Base-by-base conservation (phyloP, 1,139 yeast species). In the Oligophagozyma castellii region DNA sequence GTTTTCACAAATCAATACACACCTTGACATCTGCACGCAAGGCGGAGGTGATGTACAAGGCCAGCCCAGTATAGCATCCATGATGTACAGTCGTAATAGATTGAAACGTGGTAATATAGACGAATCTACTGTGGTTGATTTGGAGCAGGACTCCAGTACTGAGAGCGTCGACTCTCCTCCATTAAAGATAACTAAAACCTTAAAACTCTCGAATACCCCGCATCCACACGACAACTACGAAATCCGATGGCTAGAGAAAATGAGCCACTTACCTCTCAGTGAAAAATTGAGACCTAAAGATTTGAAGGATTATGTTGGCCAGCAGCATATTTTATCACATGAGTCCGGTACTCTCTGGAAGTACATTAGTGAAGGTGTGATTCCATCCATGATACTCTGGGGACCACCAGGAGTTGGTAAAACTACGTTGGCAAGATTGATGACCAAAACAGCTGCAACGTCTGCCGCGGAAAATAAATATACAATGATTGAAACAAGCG, bases 331-430 rank as follows among this genome's bases (percentile, higher is more conserved):
- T 4, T 55, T 89, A 11, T 70, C 89, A 2, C 93, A 93, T 0
- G 62, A 65, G 5, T 59, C 67, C 12, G 96, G 95, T 1, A 56
- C 83, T 1, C 54, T 92, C 11, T 61, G 80, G 24, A 73, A 76
- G 27, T 74, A 81, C 32, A 68, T 89, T 2, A 63, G 65, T 18
- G 48, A 49, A 14, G 77, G 72, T 24, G 58, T 56, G 38, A 69
- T 73, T 2, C 96, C 96, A 0, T 84, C 95, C 0, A 68, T 89
- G 60, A 72, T 89, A 5, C 58, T 89, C 10, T 89, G 96, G 96
- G 99, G 99, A 0, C 80, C 80, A 1, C 93, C 95, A 1, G 96
- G 96, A 0, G 89, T 78, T 2, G 99, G 99, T 0, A 89, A 89
- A 49, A 89, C 99, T 0, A 74, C 96, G 1, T 48, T 72, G 26